These are phyloP conservation scores for Penicillium arizonense DNA, from an alignment of 495 filamentous ascomycete genomes.

Conservation along the genomic window DNA sequence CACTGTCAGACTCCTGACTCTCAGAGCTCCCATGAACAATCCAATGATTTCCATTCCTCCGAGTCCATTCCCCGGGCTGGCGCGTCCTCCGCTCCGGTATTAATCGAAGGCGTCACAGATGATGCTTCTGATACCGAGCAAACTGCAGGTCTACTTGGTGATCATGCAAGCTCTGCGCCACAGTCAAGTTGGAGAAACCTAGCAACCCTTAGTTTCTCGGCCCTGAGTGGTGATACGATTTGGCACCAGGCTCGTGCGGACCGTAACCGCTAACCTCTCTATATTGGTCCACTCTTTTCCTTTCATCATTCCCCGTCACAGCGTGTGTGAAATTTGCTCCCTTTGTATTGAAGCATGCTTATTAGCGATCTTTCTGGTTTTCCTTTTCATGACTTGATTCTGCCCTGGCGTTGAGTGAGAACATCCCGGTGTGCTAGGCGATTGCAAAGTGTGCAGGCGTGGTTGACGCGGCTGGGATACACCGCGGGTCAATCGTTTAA, in stretches of 20 bases:
- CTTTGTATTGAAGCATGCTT: conserved; percentile 27
- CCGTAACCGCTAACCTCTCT: conserved; percentile 35
- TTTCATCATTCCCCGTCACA: conserved; percentile 9
- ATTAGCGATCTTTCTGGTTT: conserved; percentile 39
- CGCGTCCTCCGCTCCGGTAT: conserved; percentile 48
- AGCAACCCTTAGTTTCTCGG: conserved; percentile 46
- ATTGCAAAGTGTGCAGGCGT: conserved; percentile 17
- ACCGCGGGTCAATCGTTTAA: conserved; percentile 22
- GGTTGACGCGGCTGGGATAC: conserved; percentile 24
- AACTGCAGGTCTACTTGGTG: conserved; percentile 39
- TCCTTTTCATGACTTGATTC: conserved; percentile 24
- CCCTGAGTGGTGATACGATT: conserved; percentile 50
- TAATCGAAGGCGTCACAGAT: conserved; percentile 34
- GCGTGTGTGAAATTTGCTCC: conserved; percentile 14
- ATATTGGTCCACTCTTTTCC: conserved; percentile 13
- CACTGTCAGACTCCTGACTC: conserved; percentile 47
- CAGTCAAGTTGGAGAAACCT: conserved; percentile 42
- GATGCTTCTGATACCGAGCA: conserved; percentile 41
- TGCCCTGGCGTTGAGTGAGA: conserved; percentile 33
- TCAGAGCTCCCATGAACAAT: conserved; percentile 46
- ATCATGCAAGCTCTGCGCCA: conserved; percentile 36
- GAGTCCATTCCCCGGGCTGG: conserved; percentile 23
- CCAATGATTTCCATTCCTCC: conserved; percentile 29
- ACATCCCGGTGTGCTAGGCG: conserved; percentile 20
- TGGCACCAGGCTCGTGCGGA: conserved; percentile 49